A percentile compares a stretch with the other conserved stretches of the same genome.
These are phyloP conservation scores for Sporormia fimetaria DNA, from an alignment of 495 filamentous ascomycete genomes.

Conservation along the genomic window DNA sequence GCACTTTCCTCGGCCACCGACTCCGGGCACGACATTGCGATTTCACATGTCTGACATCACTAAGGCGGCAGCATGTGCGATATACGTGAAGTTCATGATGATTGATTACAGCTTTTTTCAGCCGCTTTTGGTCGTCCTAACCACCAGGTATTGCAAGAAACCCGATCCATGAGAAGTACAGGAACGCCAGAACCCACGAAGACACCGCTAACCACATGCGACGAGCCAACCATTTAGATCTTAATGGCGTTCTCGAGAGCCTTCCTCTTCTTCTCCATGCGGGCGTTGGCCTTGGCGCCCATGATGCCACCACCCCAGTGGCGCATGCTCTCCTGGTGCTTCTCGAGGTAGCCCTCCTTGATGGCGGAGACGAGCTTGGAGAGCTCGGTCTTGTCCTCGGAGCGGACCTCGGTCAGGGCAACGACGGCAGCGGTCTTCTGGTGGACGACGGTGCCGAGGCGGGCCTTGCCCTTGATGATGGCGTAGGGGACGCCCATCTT, in stretches of 20 bases:
- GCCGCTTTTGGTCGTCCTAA: constrained; percentile 19
- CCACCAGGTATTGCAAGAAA: constrained; percentile 20
- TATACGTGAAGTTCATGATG: constrained; percentile 9
- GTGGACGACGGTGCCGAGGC: constrained; percentile 97
- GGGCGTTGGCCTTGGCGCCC: constrained; percentile 91
- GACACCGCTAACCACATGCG: constrained; percentile 3
- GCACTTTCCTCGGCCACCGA: not conserved
- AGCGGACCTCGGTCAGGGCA: constrained; percentile 88
- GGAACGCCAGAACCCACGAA: constrained; percentile 19
- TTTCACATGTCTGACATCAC: constrained; percentile 12
- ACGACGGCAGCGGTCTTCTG: constrained; percentile 99
- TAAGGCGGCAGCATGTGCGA: constrained; percentile 5
- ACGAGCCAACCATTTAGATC: constrained; percentile 54
- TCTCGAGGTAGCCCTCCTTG: constrained; percentile 97
- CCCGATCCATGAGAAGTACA: constrained; percentile 20
- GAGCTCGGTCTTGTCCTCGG: constrained; percentile 95
- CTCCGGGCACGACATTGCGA: not conserved
- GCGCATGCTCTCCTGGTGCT: constrained; percentile 83
- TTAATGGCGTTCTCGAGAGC: constrained; percentile 85
- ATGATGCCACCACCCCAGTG: constrained; percentile 99
- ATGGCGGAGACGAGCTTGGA: constrained; percentile 89
- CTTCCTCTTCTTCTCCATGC: constrained; percentile 93
- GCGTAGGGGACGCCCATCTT: constrained; percentile 99
- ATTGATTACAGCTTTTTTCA: constrained; percentile 11
- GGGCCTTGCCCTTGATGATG: constrained; percentile 99